These are phyloP conservation scores for Yamadazyma membranifaciens DNA, from an alignment of 1,139 yeast genomes.

Conservation along the genomic window DNA sequence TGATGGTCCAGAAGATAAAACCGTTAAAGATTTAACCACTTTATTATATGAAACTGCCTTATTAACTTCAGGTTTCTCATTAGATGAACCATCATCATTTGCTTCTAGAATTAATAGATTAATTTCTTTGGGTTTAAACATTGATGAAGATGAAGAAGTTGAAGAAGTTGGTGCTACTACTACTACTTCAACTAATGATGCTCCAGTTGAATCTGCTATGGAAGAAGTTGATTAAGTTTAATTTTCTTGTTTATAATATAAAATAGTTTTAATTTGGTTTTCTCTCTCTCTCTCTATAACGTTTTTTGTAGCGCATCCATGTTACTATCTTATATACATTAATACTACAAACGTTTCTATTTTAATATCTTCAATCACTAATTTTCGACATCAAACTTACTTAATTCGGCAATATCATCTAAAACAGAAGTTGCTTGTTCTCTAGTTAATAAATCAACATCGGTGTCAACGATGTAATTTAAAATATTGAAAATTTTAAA, in stretches of 20 bases:
- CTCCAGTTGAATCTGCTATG: conserved; percentile 90
- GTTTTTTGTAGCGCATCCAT: too few relatives aligned
- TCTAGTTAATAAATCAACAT: conserved; percentile 55
- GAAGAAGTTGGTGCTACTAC: conserved; percentile 48
- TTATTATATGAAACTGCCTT: conserved; percentile 96
- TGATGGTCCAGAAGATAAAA: conserved; percentile 97
- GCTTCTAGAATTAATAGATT: conserved; percentile 98
- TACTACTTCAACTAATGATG: conserved; percentile 58
- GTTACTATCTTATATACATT: too few relatives aligned
- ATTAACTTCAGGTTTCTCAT: conserved; percentile 97
- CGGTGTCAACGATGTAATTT: conserved; percentile 45
- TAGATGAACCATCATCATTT: conserved; percentile 97
- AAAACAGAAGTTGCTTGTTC: conserved; percentile 55
- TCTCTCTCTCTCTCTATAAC: too few relatives aligned
- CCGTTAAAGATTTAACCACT: conserved; percentile 96
- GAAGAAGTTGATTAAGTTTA: conserved; percentile 89
- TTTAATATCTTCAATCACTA: not conserved
- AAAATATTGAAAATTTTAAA: conserved; percentile 39
- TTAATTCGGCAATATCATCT: conserved; percentile 39
- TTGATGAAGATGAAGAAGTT: conserved; percentile 80
- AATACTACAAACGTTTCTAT: not conserved
- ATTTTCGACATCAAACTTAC: not conserved
- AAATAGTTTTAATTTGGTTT: not conserved
- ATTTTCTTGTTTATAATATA: conserved; percentile 8
- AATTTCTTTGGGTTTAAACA: conserved; percentile 96